Evolutionary conservation across 371 early-diverging fungal genomes (phyloP), one percentile per base, ranked within the genome.

Genomic region (Lichtheimia ramosa): DNA sequence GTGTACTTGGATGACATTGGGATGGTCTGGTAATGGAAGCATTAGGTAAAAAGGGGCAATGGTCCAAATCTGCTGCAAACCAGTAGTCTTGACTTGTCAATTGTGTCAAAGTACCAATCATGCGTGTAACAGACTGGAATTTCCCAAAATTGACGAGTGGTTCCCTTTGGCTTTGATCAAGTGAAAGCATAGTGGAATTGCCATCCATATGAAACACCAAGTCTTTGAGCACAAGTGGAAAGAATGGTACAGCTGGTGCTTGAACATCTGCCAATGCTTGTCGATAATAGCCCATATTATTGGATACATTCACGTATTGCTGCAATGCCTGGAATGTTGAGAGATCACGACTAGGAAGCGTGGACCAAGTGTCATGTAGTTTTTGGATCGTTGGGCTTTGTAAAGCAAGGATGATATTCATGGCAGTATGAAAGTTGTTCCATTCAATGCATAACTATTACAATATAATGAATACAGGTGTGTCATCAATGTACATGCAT

Each of bases 351-450:
- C 55, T 73, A 0, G 75, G 61, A 5, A 81, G 58, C 0, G 64
- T 56, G 23, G 71, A 63, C 75, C 77, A 74, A 0, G 43, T 27
- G 3, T 75, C 68, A 58, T 66, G 64, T 24, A 81, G 41, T 21
- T 64, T 66, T 25, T 70, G 72, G 7, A 70, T 54, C 0, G 69
- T 51, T n/a, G 58, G 58, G 13, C 69, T 65, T 7, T 66, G 48
- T 15, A 81, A 56, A 0, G 75, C 76, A 73, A 75, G 71, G 0
- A 66, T 73, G 25, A 81, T 70, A 2, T 77, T 69, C 81, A 81
- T 81, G 21, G 66, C 64, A 2, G 81, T 75, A 62, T 81, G 81
- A 39, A 71, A 81, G 34, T 77, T 77, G 56, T 72, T 81, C 65
- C 71, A 66, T 18, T 71, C 77, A 3, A 70, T 56, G 21, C 81